These are phyloP conservation scores for Gynostemma pentaphyllum DNA, from an alignment of 306 rosid species.

Conservation along the genomic window DNA sequence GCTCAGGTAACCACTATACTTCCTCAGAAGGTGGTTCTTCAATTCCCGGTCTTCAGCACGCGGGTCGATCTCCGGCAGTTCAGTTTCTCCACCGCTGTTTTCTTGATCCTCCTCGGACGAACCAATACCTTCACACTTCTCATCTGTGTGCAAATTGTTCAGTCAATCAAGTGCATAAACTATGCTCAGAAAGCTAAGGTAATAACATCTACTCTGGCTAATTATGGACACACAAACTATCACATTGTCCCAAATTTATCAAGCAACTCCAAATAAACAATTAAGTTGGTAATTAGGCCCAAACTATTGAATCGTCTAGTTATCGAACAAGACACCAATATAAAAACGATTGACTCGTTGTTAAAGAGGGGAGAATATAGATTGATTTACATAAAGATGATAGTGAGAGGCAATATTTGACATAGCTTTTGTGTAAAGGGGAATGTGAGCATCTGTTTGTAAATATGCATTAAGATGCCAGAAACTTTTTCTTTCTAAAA, in stretches of 20 bases:
- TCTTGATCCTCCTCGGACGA: slow-evolving; percentile 90
- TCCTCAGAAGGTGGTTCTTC: slow-evolving; percentile 69
- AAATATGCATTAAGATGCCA: neutral
- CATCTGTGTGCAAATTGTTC: slow-evolving; percentile 24
- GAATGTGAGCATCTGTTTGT: neutral
- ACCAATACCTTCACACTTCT: slow-evolving; percentile 58
- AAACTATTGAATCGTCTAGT: neutral
- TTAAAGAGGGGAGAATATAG: neutral
- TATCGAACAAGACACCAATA: neutral
- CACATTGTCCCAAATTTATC: too few species aligned
- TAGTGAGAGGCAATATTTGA: neutral
- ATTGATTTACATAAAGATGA: neutral
- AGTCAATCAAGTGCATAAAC: neutral
- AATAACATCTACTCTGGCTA: neutral
- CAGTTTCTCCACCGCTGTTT: slow-evolving; percentile 76
- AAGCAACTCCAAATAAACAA: neutral
- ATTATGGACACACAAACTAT: too few species aligned
- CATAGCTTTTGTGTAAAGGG: neutral
- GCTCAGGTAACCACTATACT: slow-evolving; percentile 86
- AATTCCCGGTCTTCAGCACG: slow-evolving; percentile 89
- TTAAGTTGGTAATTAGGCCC: neutral
- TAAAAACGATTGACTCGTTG: neutral
- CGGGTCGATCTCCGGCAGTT: slow-evolving; percentile 72
- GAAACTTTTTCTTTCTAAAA: neutral
- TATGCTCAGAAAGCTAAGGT: neutral